Base-by-base conservation (phyloP, 2,329 filamentous ascomycete genomes). In the Alternaria ethzedia region DNA sequence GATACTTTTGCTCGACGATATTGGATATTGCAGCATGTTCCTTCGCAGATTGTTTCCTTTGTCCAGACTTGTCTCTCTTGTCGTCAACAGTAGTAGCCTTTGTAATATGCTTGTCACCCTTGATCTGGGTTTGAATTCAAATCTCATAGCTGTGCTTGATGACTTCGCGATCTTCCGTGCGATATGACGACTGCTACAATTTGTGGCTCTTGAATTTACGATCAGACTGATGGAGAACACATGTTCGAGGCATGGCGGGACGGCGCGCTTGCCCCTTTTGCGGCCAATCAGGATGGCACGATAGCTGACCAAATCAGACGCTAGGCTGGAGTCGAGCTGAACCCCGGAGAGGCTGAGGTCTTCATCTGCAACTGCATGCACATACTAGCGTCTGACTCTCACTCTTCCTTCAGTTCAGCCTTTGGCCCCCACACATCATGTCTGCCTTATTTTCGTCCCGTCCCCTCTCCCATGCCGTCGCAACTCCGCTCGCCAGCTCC, bases 91-190 rank as follows among this genome's bases (percentile, higher is more conserved):
- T 63, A 64, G 57, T 55, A 52, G 43, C 45, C 28, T 26, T 58
- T 64, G 52, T 64, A 60, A 54, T 64, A 41, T 17, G 25, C 11
- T 12, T 26, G 57, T 58, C 44, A 41, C 50, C 58, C 59, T 58
- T 54, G 47, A 55, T 10, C 41, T 26, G 52, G 52, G 61, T 17
- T 57, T 54, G 25, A 61, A 61, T 61, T 57, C 45, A 32, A 21
- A 50, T 61, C n/a, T 41, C 10, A 20, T 50, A 49, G 6, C 56
- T 44, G 36, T 21, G 20, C 13, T 45, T 45, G 5, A 13, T 45
- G 17, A 45, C 43, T 26, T 6, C 7, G 8, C 3, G 25, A 26
- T n/a, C 5, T 25, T 41, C 9, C 9, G 5, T 41, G 36, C 9
- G 1, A 41, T 17, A 41, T 10, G 36, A 41, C n/a, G 9, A 41